phyloP scores from a whole-genome alignment of 805 yeast genomes.

The Candida dajiaensis region DNA sequence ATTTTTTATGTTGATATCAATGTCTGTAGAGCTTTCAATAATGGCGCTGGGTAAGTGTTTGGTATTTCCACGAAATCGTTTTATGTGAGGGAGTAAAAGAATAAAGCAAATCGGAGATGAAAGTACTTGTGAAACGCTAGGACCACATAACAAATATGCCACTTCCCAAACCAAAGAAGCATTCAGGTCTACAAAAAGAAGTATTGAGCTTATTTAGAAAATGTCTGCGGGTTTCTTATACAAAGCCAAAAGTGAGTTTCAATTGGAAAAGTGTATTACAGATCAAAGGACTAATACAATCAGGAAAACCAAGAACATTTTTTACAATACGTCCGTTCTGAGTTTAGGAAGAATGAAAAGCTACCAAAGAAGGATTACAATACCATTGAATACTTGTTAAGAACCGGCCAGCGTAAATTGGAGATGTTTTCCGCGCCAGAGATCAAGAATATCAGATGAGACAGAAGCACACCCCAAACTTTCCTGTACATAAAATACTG shows the following conservation, averaged over 20 bases:
- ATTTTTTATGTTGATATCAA: too few relatives aligned
- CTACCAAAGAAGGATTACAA: slow-evolving; percentile 75
- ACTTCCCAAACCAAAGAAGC: slow-evolving; percentile 15
- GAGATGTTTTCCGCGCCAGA: slow-evolving; percentile 70
- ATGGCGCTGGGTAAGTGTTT: too few relatives aligned
- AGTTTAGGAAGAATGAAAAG: slow-evolving; percentile 51
- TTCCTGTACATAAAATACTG: neutral
- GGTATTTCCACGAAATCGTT: too few relatives aligned
- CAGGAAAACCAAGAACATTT: slow-evolving; percentile 39
- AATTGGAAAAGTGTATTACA: too few relatives aligned
- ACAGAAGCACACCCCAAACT: too few relatives aligned
- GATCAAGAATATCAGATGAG: slow-evolving; percentile 53
- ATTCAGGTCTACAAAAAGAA: slow-evolving; percentile 47
- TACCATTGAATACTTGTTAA: slow-evolving; percentile 76
- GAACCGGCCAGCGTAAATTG: slow-evolving; percentile 66
- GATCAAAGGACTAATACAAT: neutral
- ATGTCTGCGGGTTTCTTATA: slow-evolving; percentile 38
- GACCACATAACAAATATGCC: neutral
- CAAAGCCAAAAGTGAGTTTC: slow-evolving; percentile 35
- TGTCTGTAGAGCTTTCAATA: too few relatives aligned
- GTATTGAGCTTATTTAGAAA: slow-evolving; percentile 43
- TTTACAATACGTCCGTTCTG: slow-evolving; percentile 39
- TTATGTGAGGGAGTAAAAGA: too few relatives aligned
- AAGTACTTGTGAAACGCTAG: too few relatives aligned
- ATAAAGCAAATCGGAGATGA: too few relatives aligned